phyloP scores from a whole-genome alignment of 1,139 yeast species.

The Groenewaldozyma auringiensis region DNA sequence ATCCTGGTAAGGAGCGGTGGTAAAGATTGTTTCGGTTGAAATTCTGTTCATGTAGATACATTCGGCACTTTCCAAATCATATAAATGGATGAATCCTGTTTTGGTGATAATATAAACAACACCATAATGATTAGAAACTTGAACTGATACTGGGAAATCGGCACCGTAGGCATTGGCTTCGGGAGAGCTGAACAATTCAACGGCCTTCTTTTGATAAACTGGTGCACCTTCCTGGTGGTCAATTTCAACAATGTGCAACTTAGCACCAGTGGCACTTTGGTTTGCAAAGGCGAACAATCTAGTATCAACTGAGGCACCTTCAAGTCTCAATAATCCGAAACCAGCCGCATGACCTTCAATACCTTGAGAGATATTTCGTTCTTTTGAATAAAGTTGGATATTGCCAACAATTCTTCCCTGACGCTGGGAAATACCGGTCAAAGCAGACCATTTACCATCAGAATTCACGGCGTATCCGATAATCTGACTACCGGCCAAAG shows the following conservation, averaged over 20 bases:
- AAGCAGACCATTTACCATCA: constrained; percentile 85
- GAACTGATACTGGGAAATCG: constrained; percentile 94
- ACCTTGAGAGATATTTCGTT: constrained; percentile 89
- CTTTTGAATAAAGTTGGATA: constrained; percentile 82
- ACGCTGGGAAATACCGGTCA: constrained; percentile 92
- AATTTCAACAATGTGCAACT: constrained; percentile 87
- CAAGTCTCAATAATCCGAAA: constrained; percentile 68
- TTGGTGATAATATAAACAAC: constrained; percentile 84
- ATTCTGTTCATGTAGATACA: constrained; percentile 94
- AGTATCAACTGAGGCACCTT: constrained; percentile 68
- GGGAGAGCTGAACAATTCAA: constrained; percentile 92
- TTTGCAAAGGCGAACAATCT: constrained; percentile 84
- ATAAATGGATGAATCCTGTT: constrained; percentile 92
- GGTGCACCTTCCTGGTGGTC: constrained; percentile 87
- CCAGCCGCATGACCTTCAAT: constrained; percentile 97
- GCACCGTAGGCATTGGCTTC: constrained; percentile 62
- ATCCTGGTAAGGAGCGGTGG: constrained; percentile 64
- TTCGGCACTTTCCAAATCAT: constrained; percentile 87
- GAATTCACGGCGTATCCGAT: constrained; percentile 84
- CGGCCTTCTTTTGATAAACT: constrained; percentile 79
- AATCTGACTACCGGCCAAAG: constrained; percentile 75
- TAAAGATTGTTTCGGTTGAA: constrained; percentile 92
- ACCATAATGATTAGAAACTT: constrained; percentile 79
- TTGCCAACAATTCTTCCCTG: constrained; percentile 95
- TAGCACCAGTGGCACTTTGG: constrained; percentile 78